Conservation (phyloP, 352 stramenopile genomes). For the Phytophthora colocasiae region DNA sequence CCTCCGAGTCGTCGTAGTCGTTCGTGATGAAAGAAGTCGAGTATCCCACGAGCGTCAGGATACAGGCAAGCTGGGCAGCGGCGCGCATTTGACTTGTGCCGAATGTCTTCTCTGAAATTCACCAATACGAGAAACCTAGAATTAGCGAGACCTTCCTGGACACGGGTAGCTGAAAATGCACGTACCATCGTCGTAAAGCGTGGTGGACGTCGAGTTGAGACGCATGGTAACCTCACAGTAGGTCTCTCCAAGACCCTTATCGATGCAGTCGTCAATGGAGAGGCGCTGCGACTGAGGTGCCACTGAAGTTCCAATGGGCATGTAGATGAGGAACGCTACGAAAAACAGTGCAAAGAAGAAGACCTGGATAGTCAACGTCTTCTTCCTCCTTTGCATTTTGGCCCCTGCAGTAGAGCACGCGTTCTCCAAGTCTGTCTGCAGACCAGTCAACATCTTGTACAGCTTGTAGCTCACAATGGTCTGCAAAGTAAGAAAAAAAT, state of each 20-base stretch:
- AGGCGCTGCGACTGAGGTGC: constrained; percentile 35
- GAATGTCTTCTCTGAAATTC: constrained; percentile 50
- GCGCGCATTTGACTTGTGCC: constrained; percentile 66
- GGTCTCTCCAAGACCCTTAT: constrained; percentile 53
- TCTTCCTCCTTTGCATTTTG: constrained; percentile 44
- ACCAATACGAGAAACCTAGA: background rate
- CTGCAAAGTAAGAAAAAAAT: constrained; percentile 11
- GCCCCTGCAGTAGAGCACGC: constrained; percentile 28
- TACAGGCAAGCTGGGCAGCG: constrained; percentile 67
- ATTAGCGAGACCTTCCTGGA: background rate
- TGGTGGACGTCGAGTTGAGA: constrained; percentile 66
- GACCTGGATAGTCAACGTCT: constrained; percentile 52
- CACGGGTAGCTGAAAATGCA: background rate
- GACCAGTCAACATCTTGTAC: constrained; percentile 42
- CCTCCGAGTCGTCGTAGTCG: constrained; percentile 50
- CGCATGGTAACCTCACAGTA: constrained; percentile 72
- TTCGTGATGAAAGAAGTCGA: constrained; percentile 74
- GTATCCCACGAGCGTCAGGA: constrained; percentile 78
- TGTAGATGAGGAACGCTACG: constrained; percentile 67
- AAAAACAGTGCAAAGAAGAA: constrained; percentile 58
- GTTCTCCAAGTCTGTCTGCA: constrained; percentile 44
- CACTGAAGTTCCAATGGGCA: constrained; percentile 52
- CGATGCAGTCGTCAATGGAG: constrained; percentile 60
- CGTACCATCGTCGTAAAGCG: constrained; percentile 76
- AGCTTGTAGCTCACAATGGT: constrained; percentile 60